Evolutionary conservation across 257 asterid genomes (phyloP).

Genomic region (Scutellaria minor): DNA sequence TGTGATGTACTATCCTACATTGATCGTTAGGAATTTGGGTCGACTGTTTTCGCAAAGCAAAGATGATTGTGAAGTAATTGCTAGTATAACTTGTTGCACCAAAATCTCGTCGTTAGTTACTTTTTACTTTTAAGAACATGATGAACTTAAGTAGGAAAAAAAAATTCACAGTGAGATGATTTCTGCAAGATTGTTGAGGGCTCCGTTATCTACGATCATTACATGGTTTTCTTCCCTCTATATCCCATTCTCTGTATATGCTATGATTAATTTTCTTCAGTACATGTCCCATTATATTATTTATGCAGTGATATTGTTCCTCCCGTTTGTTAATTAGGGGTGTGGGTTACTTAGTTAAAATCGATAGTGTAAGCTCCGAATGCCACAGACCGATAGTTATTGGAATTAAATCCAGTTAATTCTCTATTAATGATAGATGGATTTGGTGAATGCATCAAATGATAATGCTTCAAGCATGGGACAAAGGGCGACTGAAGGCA

Average conservation of each 20-base stretch:
- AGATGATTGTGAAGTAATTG: background rate
- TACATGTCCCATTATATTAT: background rate
- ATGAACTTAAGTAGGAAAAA: background rate
- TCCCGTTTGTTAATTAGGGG: constrained; percentile 14
- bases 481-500: constrained; percentile 39
- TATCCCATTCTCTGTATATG: no score
- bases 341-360: constrained; percentile 17
- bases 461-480: constrained; percentile 32
- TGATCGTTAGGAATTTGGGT: background rate
- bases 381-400: constrained; percentile 9
- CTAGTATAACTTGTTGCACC: background rate
- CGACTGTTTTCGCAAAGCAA: background rate
- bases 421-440: constrained; percentile 43
- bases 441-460: constrained; percentile 36
- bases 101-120: background rate
- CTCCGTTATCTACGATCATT: no score
- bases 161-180: background rate
- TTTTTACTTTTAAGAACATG: no score
- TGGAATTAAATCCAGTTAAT: constrained; percentile 10
- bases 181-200: background rate
- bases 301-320: background rate
- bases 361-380: background rate
- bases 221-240: background rate
- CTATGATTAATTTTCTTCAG: background rate
- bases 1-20: no score